Base-by-base conservation (phyloP, 495 filamentous ascomycete species). In the Penicillium atrosanguineum region DNA sequence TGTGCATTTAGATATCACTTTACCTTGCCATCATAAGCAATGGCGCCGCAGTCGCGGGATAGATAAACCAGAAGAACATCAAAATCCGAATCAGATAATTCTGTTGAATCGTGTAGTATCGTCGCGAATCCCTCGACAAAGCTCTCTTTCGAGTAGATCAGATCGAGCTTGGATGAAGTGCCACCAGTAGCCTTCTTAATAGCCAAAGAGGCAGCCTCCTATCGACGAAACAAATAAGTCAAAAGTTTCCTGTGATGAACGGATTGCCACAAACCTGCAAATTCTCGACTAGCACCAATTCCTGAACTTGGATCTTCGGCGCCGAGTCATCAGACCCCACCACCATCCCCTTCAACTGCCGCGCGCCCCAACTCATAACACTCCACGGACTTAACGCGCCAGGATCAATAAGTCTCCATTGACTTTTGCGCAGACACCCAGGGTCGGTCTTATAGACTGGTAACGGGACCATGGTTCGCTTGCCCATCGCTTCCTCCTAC, bases 321-420 rank as follows among this genome's bases (percentile, higher is more conserved):
- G 63, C 53, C 12, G 63, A 59, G 14, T 71, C 72, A 9, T 74
- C 67, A 2, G 67, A 63, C 7, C 72, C 70, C 19, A 82, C 75
- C 7, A 80, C 78, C 21, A 80, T 67, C 1, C 90, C 70, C 3
- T 88, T 90, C 12, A 89, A 61, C 58, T 88, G 83, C 54, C 80
- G 80, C 48, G 94, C 57, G 0, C 87, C 85, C 94, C 94, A 97
- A 9, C 75, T 77, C 47, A 95, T 70, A 4, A 91, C 74, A 55
- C 75, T 76, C 78, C 80, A 83, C 14, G 85, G 83, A 60, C 73
- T 74, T 44, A 77, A 39, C 14, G 63, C 65, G 15, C 60, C 57
- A 3, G 71, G 63, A 57, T 78, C 70, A 49, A 94, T 68, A 5
- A 90, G 69, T 21, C 72, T 69, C 79, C 81, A 84, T 14, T 82